A percentile compares a stretch with the other conserved stretches of the same genome.
phyloP scores from a whole-genome alignment of 108 stramenopile genomes.

The Mayamaea pseudoterrestris region DNA sequence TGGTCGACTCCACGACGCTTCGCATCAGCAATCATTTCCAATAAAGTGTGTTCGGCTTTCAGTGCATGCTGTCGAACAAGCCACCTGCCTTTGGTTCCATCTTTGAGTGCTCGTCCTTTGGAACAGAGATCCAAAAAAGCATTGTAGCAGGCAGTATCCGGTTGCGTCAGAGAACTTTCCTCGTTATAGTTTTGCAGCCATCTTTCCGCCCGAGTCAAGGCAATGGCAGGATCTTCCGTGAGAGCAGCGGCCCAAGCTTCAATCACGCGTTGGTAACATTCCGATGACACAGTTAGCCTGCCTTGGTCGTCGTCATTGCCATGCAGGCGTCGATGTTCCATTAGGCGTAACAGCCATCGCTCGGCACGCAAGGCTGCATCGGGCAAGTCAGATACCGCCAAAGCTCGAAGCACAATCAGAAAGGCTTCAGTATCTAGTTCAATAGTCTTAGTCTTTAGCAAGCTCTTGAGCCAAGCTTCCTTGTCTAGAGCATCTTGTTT shows the following conservation, averaged over 20 bases:
- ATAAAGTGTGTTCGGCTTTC: slow-evolving; percentile 40
- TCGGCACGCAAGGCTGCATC: slow-evolving; percentile 55
- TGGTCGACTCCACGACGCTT: background rate
- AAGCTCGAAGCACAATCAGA: slow-evolving; percentile 35
- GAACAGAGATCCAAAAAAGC: slow-evolving; percentile 55
- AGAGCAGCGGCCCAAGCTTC: slow-evolving; percentile 49
- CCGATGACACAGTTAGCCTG: slow-evolving; percentile 27
- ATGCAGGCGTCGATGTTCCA: slow-evolving; percentile 16
- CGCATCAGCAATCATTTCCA: slow-evolving; percentile 19
- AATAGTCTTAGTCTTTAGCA: too few relatives aligned
- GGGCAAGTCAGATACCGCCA: slow-evolving; percentile 18
- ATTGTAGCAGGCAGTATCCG: slow-evolving; percentile 56
- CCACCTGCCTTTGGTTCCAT: slow-evolving; percentile 4
- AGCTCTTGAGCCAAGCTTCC: too few relatives aligned
- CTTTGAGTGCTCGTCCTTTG: slow-evolving; percentile 33
- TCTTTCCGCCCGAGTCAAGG: slow-evolving; percentile 48
- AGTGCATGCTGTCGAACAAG: slow-evolving; percentile 20
- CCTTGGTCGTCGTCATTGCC: slow-evolving; percentile 9
- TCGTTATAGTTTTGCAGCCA: slow-evolving; percentile 31
- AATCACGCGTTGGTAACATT: slow-evolving; percentile 61
- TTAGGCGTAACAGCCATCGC: slow-evolving; percentile 23
- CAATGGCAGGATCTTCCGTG: slow-evolving; percentile 28
- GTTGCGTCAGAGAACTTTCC: slow-evolving; percentile 9
- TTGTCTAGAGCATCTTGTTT: too few relatives aligned
- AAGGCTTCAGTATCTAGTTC: slow-evolving; percentile 43